Evolutionary conservation across 768 basidiomycete genomes (phyloP), one percentile per base, ranked within the genome.

Genomic region (Hirschioporus abietinus): DNA sequence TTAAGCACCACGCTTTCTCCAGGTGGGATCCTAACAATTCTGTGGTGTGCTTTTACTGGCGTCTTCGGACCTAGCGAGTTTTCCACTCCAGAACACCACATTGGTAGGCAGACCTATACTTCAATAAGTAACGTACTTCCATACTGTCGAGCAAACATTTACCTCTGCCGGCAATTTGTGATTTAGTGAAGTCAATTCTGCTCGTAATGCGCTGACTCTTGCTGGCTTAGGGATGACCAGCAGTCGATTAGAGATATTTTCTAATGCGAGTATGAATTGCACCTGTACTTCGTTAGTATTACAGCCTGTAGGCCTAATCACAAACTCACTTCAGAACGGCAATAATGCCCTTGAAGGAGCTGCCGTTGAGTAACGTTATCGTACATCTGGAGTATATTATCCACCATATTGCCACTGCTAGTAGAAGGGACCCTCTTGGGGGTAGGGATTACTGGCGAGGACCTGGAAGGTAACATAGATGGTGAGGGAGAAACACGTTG

Each of bases 1-100:
- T 99, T 99, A 27, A 99, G 84, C 10, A 99, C 97, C 60, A 99
- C 97, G 66, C 93, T 92, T 80, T 99, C 97, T 17, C 96, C 94
- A 1, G 97, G 96, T 12, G 96, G 96, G 73, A 99, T 96, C 69
- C 97, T 89, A 63, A 99, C 95, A 64, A 99, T 93, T 58, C 94
- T 90, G 75, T 98, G 95, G 75, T 99, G 96, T 6, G 91, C 87
- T 7, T 58, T 30, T 15, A 52, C 42, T 52, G 42, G 42, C 12
- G 42, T 52, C 42, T 52, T 52, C 42, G 42, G 42, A 52, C 42
- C 42, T 52, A 52, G 42, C 42, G 42, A 52, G 12, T 20, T 52
- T 20, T 52, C 42, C 12, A 52, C 42, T 2, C 42, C 42, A 34
- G 20, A 60, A 66, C 67, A 68, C 67, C 67, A 68, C 35, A 68